These are phyloP conservation scores for Austropuccinia psidii DNA, from an alignment of 1,284 basidiomycete genomes.

Conservation along the genomic window DNA sequence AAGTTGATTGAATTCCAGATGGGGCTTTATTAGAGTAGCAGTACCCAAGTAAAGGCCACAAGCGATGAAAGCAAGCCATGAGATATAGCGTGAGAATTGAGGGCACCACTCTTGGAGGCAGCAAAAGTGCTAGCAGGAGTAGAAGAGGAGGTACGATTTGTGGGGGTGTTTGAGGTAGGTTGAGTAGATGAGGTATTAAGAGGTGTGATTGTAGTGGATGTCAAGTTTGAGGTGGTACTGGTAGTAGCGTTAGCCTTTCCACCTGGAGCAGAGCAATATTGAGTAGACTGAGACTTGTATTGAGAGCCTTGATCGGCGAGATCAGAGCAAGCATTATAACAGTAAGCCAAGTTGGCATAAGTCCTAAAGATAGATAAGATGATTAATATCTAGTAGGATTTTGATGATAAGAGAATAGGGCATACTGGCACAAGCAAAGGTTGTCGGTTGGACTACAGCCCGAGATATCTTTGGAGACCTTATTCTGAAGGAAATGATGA, in stretches of 20 bases:
- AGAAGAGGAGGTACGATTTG: no score
- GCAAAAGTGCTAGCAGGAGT: no score
- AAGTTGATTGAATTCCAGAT: no score
- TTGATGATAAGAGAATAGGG: not conserved
- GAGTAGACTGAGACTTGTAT: slow-evolving; percentile 10
- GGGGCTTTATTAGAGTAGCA: no score
- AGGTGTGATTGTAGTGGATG: not conserved
- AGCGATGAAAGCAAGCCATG: no score
- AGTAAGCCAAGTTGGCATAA: slow-evolving; percentile 24
- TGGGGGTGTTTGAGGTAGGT: no score
- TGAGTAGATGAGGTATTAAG: no score
- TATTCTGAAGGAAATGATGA: not conserved
- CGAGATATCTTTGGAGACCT: slow-evolving; percentile 23
- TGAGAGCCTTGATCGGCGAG: slow-evolving; percentile 1
- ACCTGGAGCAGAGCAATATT: not conserved
- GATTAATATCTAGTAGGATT: not conserved
- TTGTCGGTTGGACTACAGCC: slow-evolving; percentile 9
- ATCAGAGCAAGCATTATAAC: slow-evolving; percentile 29
- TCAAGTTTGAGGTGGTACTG: not conserved
- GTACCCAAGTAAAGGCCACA: no score
- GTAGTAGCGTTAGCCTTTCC: not conserved
- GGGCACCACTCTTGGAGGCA: no score
- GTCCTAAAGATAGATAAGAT: not conserved
- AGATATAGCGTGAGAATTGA: no score
- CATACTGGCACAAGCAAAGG: slow-evolving; percentile 31